Evolutionary conservation across 305 asterid species (phyloP).

Genomic region (Fraxinus latifolia): DNA sequence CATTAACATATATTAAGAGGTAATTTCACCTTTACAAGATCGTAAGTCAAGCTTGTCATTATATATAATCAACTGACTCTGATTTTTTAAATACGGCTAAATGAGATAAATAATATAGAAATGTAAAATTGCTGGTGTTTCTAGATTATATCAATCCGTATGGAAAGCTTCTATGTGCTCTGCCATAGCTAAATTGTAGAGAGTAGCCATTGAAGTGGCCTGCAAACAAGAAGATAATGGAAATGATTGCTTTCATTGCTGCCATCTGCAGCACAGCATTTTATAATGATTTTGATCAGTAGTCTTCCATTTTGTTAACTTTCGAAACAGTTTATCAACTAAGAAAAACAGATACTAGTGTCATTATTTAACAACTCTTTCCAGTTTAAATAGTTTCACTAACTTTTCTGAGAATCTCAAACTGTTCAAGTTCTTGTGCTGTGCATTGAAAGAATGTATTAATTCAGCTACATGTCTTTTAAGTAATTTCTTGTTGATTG

Average conservation of each 20-base stretch:
- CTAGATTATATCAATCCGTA: background rate
- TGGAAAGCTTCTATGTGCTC: background rate
- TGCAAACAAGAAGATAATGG: background rate
- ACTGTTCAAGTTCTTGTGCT: background rate
- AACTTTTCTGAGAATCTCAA: background rate
- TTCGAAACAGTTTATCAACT: background rate
- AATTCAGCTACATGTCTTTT: background rate
- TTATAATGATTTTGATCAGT: background rate
- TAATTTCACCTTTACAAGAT: background rate
- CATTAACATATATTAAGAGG: background rate
- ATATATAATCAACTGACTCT: background rate
- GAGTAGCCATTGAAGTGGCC: background rate
- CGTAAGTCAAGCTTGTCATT: background rate
- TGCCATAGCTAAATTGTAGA: background rate
- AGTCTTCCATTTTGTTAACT: background rate
- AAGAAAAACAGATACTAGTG: background rate
- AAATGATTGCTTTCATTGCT: background rate
- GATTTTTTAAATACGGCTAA: background rate
- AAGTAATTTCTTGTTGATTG: background rate
- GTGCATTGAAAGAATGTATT: background rate
- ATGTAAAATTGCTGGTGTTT: background rate
- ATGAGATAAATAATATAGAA: background rate
- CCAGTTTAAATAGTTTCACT: background rate
- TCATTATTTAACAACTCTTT: background rate
- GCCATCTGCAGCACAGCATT: background rate